A percentile compares a stretch with the other conserved stretches of the same genome.
Conservation (phyloP, 805 yeast species). For the Yamadazyma phyllophila region DNA sequence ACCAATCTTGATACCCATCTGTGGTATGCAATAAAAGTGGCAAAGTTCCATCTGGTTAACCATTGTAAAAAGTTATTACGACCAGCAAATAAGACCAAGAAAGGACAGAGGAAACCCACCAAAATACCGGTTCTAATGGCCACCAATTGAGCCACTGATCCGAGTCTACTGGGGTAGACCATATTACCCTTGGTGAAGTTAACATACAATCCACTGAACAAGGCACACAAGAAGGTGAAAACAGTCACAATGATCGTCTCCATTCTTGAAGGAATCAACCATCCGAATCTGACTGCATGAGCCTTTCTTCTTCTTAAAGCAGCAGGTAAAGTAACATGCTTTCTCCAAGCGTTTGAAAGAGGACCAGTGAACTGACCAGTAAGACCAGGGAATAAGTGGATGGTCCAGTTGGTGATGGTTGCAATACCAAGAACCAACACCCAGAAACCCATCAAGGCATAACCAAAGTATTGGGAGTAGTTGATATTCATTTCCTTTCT, state of each 20-base stretch:
- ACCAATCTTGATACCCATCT: conserved; percentile 53
- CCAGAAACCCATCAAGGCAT: conserved; percentile 38
- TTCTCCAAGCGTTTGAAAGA: conserved; percentile 18
- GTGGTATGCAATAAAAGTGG: conserved; percentile 57
- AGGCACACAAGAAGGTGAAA: conserved; percentile 24
- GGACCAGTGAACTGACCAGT: conserved; percentile 18
- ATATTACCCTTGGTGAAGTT: conserved; percentile 7
- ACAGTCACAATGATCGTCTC: conserved; percentile 41
- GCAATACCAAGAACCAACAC: conserved; percentile 36
- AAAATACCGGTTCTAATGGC: conserved; percentile 55
- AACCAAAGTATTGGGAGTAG: conserved; percentile 29
- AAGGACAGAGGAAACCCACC: conserved; percentile 53
- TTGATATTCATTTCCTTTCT: conserved; percentile 15
- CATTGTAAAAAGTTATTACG: conserved; percentile 65
- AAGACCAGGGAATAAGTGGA: conserved; percentile 21
- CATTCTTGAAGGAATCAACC: conserved; percentile 47
- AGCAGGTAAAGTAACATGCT: conserved; percentile 19
- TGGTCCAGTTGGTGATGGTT: conserved; percentile 23
- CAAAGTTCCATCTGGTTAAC: conserved; percentile 52
- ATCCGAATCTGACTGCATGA: conserved; percentile 6
- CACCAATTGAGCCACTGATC: conserved; percentile 33
- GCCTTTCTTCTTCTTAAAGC: conserved; percentile 16
- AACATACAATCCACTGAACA: conserved; percentile 15
- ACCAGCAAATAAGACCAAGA: conserved; percentile 62
- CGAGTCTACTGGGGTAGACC: conserved; percentile 11